phyloP scores from a whole-genome alignment of 2,329 filamentous ascomycete species.

The Stagonosporopsis tanaceti region DNA sequence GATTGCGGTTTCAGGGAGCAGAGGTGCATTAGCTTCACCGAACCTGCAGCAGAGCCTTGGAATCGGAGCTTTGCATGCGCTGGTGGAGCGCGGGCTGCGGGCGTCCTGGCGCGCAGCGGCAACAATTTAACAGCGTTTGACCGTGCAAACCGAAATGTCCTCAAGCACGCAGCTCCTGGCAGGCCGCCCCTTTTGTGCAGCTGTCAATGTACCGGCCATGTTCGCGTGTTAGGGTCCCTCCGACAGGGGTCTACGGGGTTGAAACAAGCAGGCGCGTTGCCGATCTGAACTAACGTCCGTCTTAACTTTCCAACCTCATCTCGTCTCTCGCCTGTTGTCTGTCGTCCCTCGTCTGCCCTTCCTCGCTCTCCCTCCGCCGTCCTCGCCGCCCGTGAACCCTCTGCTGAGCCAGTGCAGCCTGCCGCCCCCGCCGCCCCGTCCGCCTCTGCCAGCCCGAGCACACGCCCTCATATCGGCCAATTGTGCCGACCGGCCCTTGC shows the following conservation, averaged over 20 bases:
- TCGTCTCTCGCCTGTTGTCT: slow-evolving; percentile 12
- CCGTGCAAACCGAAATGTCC: slow-evolving; percentile 14
- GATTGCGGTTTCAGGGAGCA: slow-evolving; percentile 17
- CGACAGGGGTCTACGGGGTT: slow-evolving; percentile 14
- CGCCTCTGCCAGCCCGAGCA: slow-evolving; percentile 4
- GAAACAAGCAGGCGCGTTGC: slow-evolving; percentile 29
- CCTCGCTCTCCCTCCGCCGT: neutral
- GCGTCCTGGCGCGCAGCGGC: slow-evolving; percentile 15
- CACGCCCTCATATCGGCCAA: slow-evolving; percentile 7
- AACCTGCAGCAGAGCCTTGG: slow-evolving; percentile 6
- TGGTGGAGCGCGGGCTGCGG: slow-evolving; percentile 2
- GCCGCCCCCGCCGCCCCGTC: neutral
- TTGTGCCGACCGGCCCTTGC: slow-evolving; percentile 15
- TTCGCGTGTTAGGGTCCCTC: slow-evolving; percentile 1
- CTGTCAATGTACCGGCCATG: slow-evolving; percentile 9
- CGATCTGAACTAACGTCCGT: slow-evolving; percentile 14
- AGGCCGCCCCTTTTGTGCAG: slow-evolving; percentile 18
- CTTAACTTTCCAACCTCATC: slow-evolving; percentile 18
- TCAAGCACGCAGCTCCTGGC: neutral
- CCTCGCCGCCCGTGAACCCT: slow-evolving; percentile 9
- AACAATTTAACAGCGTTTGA: slow-evolving; percentile 11
- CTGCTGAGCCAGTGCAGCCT: slow-evolving; percentile 9
- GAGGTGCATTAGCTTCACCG: slow-evolving; percentile 18
- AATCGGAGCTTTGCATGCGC: neutral
- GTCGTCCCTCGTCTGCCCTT: neutral